phyloP scores from a whole-genome alignment of 768 basidiomycete species.

The Boletus fagicola region DNA sequence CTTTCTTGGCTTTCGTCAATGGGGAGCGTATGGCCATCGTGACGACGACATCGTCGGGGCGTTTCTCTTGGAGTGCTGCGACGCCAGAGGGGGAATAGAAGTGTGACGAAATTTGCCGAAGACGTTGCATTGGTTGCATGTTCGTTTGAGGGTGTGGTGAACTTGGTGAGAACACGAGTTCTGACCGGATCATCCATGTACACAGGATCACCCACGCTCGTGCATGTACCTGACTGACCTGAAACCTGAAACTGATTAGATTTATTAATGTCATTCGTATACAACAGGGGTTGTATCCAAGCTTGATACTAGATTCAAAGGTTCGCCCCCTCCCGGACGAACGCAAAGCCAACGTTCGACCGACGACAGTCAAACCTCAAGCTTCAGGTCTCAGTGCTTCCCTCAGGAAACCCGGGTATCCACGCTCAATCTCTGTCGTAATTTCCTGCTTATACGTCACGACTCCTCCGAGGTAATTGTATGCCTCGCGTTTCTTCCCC shows the following conservation, averaged over 20 bases:
- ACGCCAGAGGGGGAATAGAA: conserved; percentile 47
- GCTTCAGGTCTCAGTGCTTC: neutral
- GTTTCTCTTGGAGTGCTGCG: conserved; percentile 53
- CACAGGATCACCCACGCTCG: neutral
- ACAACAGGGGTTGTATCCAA: neutral
- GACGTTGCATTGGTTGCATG: conserved; percentile 50
- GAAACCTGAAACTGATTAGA: too few species aligned
- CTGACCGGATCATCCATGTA: neutral
- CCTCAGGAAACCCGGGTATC: conserved; percentile 13
- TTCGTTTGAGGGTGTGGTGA: neutral
- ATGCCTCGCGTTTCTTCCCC: conserved; percentile 8
- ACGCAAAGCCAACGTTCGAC: neutral
- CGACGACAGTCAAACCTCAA: neutral
- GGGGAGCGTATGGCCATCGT: conserved; percentile 79
- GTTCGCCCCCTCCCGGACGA: neutral
- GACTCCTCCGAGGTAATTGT: conserved; percentile 6
- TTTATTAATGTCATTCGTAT: neutral
- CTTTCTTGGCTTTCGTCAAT: conserved; percentile 73
- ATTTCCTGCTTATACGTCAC: conserved; percentile 2
- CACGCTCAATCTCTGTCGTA: conserved; percentile 2
- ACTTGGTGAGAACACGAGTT: neutral
- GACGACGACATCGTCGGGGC: conserved; percentile 76
- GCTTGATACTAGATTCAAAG: neutral
- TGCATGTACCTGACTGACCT: too few species aligned
- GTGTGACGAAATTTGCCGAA: conserved; percentile 65